Conservation (phyloP, 2,329 filamentous ascomycete species). For the Penicillium sp. region DNA sequence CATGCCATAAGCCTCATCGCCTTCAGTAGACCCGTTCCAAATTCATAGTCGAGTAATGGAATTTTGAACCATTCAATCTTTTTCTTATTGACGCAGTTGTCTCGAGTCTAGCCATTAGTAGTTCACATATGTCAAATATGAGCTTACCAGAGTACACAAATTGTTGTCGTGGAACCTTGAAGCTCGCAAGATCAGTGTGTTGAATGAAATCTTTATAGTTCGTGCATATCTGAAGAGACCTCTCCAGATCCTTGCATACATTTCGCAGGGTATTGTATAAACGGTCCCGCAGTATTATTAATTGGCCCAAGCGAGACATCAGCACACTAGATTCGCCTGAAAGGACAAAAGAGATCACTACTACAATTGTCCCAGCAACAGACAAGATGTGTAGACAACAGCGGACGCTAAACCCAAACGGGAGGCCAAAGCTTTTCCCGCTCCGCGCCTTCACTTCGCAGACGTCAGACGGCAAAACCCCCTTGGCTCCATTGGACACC, state of each 20-base stretch:
- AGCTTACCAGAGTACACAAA: background rate
- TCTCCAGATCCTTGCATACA: background rate
- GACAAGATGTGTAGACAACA: background rate
- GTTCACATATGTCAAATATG: background rate
- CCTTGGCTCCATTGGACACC: background rate
- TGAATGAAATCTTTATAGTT: background rate
- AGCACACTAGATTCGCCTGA: background rate
- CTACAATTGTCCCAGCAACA: background rate
- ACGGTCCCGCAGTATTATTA: background rate
- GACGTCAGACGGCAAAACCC: constrained; percentile 2
- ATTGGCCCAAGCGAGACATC: background rate
- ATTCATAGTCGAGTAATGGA: background rate
- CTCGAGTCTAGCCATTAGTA: background rate
- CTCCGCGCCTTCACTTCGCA: constrained; percentile 6
- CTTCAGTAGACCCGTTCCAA: background rate
- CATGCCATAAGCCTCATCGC: background rate
- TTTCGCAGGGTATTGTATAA: background rate
- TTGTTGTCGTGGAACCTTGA: background rate
- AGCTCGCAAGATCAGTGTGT: background rate
- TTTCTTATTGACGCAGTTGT: background rate
- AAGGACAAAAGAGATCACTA: background rate
- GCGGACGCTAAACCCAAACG: constrained; percentile 12
- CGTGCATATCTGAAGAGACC: background rate
- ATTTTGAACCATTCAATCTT: background rate
- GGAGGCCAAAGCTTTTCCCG: constrained; percentile 16